phyloP scores from a whole-genome alignment of 495 filamentous ascomycete species.

The Neurospora sp. region DNA sequence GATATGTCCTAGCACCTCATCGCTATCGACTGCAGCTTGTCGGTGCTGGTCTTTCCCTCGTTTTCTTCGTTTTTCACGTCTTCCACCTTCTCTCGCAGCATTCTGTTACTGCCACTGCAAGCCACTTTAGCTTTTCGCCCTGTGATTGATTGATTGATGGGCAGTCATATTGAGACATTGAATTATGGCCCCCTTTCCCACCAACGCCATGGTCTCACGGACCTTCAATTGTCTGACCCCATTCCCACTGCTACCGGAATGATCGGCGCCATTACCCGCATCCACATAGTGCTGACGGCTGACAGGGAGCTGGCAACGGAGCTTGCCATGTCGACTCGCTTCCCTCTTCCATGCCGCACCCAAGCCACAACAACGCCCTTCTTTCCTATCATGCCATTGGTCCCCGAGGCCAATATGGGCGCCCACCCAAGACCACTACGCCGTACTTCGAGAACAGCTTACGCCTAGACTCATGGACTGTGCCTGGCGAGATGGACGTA shows the following conservation, averaged over 20 bases:
- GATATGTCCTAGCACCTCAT: neutral
- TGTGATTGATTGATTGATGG: neutral
- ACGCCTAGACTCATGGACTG: neutral
- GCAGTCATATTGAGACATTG: neutral
- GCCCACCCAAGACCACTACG: neutral
- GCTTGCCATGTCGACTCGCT: neutral
- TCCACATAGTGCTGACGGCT: neutral
- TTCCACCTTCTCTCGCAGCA: neutral
- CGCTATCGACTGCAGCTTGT: neutral
- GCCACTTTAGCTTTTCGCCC: neutral
- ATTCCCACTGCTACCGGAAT: neutral
- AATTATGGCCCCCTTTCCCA: neutral
- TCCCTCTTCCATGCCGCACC: neutral
- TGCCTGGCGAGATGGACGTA: neutral
- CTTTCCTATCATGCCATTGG: neutral
- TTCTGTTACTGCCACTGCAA: neutral
- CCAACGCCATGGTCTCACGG: neutral
- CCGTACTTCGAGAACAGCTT: neutral
- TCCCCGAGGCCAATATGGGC: neutral
- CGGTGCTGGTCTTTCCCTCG: neutral
- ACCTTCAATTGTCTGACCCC: neutral
- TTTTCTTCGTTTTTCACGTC: neutral
- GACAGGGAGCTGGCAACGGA: conserved; percentile 4
- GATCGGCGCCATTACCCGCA: neutral
- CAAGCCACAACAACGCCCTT: neutral